phyloP scores from a whole-genome alignment of 495 filamentous ascomycete genomes.

The Aspergillus indologenus region DNA sequence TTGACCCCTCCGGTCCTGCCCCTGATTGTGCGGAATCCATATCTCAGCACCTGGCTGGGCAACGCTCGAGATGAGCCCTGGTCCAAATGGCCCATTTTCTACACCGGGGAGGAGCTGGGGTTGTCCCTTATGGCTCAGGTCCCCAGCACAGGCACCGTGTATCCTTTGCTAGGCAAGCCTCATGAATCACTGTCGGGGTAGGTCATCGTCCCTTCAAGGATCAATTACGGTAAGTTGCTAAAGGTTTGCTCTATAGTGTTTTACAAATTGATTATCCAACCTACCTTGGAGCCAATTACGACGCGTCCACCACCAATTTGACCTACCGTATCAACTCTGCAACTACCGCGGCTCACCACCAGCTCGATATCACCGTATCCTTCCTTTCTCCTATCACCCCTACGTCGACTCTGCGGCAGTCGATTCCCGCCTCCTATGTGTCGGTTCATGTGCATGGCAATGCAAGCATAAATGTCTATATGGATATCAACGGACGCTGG shows the following conservation, averaged over 20 bases:
- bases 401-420: slow-evolving; percentile 85
- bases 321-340: slow-evolving; percentile 66
- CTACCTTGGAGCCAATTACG: slow-evolving; percentile 79
- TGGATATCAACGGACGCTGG: slow-evolving; percentile 90
- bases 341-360: slow-evolving; percentile 20
- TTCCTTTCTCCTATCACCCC: slow-evolving; percentile 93
- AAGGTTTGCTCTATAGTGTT: slow-evolving; percentile 2
- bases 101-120: slow-evolving; percentile 81
- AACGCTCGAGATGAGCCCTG: slow-evolving; percentile 81
- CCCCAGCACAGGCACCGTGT: slow-evolving; percentile 67
- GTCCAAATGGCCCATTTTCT: slow-evolving; percentile 94
- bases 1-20: slow-evolving; percentile 80
- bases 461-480: slow-evolving; percentile 74
- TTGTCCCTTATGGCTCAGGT: slow-evolving; percentile 77
- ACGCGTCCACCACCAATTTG: slow-evolving; percentile 90
- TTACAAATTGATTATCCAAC: slow-evolving; percentile 58
- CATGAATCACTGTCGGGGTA: slow-evolving; percentile 71
- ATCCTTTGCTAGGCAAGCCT: slow-evolving; percentile 80
- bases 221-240: background rate
- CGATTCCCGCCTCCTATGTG: slow-evolving; percentile 84
- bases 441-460: slow-evolving; percentile 69
- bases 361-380: slow-evolving; percentile 66
- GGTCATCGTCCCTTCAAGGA: slow-evolving; percentile 10
- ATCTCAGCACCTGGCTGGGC: slow-evolving; percentile 83
- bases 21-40: slow-evolving; percentile 86